Evolutionary conservation across 768 basidiomycete species (phyloP).

Genomic region (Phanerochaete carnosa): DNA sequence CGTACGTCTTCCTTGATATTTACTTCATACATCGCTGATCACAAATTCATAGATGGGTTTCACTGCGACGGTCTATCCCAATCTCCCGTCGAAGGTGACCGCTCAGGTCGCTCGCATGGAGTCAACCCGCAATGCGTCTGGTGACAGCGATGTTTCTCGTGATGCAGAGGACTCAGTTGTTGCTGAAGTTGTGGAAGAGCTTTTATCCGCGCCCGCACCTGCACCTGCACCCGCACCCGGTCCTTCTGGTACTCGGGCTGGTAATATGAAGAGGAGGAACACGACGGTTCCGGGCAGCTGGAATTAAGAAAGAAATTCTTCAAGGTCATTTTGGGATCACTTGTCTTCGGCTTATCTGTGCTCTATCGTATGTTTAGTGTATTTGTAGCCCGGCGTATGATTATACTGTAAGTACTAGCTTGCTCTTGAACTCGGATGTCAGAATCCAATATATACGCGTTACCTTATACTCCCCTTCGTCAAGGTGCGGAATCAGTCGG

Average conservation of each 20-base stretch:
- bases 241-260: not conserved
- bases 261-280: conserved; percentile 5
- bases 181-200: conserved; percentile 24
- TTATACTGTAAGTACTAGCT: not conserved
- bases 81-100: conserved; percentile 46
- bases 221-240: conserved; percentile 1
- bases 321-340: not conserved
- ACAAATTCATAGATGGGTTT: conserved; percentile 12
- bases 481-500: too few species aligned
- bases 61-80: conserved; percentile 35
- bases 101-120: conserved; percentile 14
- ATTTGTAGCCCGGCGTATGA: not conserved
- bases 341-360: not conserved
- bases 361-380: not conserved
- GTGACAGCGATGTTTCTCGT: not conserved
- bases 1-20: conserved; percentile 39
- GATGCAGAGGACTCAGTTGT: conserved; percentile 24
- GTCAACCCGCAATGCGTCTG: not conserved
- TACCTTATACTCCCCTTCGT: too few species aligned
- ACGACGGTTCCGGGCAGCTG: conserved; percentile 8
- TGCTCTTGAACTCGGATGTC: not conserved
- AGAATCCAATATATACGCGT: not conserved
- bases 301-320: not conserved
- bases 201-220: conserved; percentile 15
- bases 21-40: conserved; percentile 35